These are phyloP conservation scores for Saccharum spontaneum DNA, from an alignment of 176 grass and related monocot genomes.

Conservation along the genomic window DNA sequence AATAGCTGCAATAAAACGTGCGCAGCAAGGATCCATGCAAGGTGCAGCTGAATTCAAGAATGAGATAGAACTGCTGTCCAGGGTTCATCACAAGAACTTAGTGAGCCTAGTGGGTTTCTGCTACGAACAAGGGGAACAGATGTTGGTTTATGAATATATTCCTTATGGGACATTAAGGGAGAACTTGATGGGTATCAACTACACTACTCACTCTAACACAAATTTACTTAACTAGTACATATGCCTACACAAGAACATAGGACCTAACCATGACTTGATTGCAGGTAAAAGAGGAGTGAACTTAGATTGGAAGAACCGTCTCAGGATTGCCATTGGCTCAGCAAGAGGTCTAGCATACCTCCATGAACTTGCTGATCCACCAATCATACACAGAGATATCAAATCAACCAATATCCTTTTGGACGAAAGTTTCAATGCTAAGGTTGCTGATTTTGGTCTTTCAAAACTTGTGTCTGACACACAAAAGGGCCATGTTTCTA, in stretches of 20 bases:
- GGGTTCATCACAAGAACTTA: slow-evolving; percentile 86
- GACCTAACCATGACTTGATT: slow-evolving; percentile 19
- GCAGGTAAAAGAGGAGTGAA: slow-evolving; percentile 45
- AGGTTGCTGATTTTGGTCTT: slow-evolving; percentile 85
- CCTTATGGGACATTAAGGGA: slow-evolving; percentile 62
- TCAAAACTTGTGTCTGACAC: slow-evolving; percentile 61
- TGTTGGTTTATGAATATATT: slow-evolving; percentile 79
- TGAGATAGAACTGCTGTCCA: slow-evolving; percentile 72
- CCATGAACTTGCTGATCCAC: slow-evolving; percentile 75
- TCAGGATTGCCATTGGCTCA: slow-evolving; percentile 53
- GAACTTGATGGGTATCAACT: slow-evolving; percentile 59
- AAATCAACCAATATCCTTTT: slow-evolving; percentile 81
- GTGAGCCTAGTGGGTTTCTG: slow-evolving; percentile 74
- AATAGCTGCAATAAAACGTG: slow-evolving; percentile 66
- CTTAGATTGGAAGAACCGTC: slow-evolving; percentile 63
- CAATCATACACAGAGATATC: slow-evolving; percentile 77
- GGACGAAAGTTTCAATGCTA: slow-evolving; percentile 61
- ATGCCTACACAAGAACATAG: slow-evolving; percentile 10
- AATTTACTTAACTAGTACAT: not conserved
- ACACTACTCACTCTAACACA: slow-evolving; percentile 27
- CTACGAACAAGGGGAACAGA: slow-evolving; percentile 72
- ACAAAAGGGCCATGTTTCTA: slow-evolving; percentile 62
- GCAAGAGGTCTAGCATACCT: slow-evolving; percentile 78
- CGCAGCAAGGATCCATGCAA: slow-evolving; percentile 78
- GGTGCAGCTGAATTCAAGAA: slow-evolving; percentile 76